Evolutionary conservation across 1,139 yeast species (phyloP).

Genomic region (Kodamaea ohmeri): DNA sequence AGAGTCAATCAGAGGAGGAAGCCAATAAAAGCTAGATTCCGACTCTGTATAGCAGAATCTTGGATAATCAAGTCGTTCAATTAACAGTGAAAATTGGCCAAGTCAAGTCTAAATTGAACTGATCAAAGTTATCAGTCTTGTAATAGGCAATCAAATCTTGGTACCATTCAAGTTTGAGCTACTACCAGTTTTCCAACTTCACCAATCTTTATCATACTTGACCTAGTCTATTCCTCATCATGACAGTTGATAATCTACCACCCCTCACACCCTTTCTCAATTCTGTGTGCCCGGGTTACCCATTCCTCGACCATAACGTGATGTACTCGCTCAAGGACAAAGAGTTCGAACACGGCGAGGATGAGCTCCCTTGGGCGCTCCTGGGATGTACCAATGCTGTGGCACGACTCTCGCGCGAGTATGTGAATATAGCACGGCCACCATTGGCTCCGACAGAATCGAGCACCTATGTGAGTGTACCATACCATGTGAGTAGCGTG

Average conservation of each 20-base stretch:
- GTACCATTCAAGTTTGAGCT: no score
- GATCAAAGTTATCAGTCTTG: no score
- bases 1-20: no score
- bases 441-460: constrained; percentile 36
- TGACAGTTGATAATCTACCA: neutral
- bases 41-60: no score
- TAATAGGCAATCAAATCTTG: no score
- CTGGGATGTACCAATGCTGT: constrained; percentile 21
- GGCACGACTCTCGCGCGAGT: constrained; percentile 26
- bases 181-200: neutral
- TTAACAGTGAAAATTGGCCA: no score
- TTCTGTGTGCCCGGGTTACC: constrained; percentile 41
- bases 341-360: constrained; percentile 12
- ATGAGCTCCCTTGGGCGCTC: constrained; percentile 35
- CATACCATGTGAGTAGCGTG: constrained; percentile 36
- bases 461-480: constrained; percentile 43
- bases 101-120: no score
- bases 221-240: neutral
- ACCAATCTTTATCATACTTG: no score
- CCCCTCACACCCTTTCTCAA: constrained; percentile 27
- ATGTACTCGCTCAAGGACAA: constrained; percentile 26
- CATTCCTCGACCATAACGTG: constrained; percentile 33
- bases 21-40: no score
- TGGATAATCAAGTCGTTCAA: no score
- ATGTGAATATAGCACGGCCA: constrained; percentile 42